Base-by-base conservation (phyloP, 2,329 filamentous ascomycete genomes). In the Sarocladium strictum region DNA sequence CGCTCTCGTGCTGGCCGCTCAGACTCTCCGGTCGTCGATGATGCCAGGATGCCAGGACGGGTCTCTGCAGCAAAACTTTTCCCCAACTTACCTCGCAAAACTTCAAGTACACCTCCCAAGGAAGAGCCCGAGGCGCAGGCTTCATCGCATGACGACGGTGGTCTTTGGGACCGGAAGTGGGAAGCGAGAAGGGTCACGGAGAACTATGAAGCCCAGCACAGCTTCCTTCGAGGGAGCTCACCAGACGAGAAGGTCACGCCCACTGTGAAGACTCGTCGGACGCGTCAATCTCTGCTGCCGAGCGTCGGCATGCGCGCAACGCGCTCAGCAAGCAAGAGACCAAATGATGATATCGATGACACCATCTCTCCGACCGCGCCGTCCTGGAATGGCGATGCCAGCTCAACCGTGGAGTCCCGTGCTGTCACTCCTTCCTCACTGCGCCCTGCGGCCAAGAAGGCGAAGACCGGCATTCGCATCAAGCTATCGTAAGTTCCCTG, bases 401-500 rank as follows among this genome's bases (percentile, higher is more conserved):
- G 75, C 69, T 67, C 75, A 66, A 57, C 74, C 63, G 69, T 74
- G 47, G 76, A 72, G 60, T 86, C 83, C 29, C 80, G 84, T 60
- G 81, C 81, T 55, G 80, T 75, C 54, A 87, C 84, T 29, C 84
- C 84, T 6, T 74, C 70, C 54, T 72, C 77, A 41, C 54, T 50
- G 24, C 72, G 77, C 54, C 79, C 79, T 38, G 75, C 80, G 29
- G 69, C 74, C 57, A 85, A 85, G 75, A 85, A 80, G 68, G 72
- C 76, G 51, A 80, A 82, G 65, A 78, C 77, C 53, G 83, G 83
- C 37, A 75, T 82, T 57, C 83, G 85, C 60, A 78, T 86, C 64
- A 87, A 88, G 71, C 80, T 78, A 68, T 88, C 85, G 85, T 86
- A 73, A 79, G 83, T 84, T 58, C 61, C 53, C 38, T 38, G 9